phyloP scores from a whole-genome alignment of 371 early-diverging fungal genomes.

The Coemansia sp. region DNA sequence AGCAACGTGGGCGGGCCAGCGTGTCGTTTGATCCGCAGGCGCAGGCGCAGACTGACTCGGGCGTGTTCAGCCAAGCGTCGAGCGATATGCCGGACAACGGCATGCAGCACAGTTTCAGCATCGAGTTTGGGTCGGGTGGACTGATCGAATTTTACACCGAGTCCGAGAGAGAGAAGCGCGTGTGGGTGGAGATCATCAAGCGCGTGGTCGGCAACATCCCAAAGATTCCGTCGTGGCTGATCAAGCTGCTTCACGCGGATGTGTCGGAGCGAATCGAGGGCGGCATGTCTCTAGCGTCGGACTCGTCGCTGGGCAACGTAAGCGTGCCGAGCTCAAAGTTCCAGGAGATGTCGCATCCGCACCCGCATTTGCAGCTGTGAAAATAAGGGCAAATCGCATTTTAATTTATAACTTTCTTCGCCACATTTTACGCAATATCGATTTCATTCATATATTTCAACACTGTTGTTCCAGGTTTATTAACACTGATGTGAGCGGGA shows the following conservation, averaged over 20 bases:
- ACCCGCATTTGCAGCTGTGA: constrained; percentile 3
- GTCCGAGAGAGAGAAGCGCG: constrained; percentile 44
- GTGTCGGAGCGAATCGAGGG: constrained; percentile 43
- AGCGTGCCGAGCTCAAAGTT: constrained; percentile 41
- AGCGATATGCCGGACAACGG: constrained; percentile 25
- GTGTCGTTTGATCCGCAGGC: background rate
- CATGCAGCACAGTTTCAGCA: constrained; percentile 49
- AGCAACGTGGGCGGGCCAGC: too few species aligned
- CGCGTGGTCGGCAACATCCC: constrained; percentile 47
- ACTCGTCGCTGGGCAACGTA: constrained; percentile 23
- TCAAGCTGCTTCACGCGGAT: constrained; percentile 51
- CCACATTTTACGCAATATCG: background rate
- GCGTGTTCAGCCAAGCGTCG: constrained; percentile 26
- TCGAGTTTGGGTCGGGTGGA: constrained; percentile 47
- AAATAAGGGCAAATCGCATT: background rate
- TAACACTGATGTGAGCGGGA: background rate
- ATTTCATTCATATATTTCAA: background rate
- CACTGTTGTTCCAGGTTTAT: too few species aligned
- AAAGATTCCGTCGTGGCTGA: constrained; percentile 53
- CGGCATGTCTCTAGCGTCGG: constrained; percentile 9
- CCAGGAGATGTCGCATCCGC: constrained; percentile 34
- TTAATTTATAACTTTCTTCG: background rate
- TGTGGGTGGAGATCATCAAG: constrained; percentile 46
- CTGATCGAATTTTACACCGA: constrained; percentile 52
- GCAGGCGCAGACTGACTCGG: constrained; percentile 25